Evolutionary conservation across 192 early-diverging fungal genomes (phyloP), one percentile per base, ranked within the genome.

Genomic region (Endogone sp.): DNA sequence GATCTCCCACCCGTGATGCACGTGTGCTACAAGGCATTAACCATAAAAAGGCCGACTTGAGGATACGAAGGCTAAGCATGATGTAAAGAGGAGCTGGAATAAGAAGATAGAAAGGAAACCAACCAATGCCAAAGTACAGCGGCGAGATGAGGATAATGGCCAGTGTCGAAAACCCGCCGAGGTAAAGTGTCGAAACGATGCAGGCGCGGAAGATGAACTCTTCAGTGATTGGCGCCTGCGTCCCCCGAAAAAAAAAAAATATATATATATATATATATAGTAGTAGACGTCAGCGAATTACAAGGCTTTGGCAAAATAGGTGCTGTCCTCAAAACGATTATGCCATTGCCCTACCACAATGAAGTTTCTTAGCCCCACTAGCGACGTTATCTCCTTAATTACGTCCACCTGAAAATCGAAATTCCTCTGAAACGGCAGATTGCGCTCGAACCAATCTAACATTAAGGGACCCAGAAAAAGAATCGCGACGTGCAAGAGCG

Each of bases 101-200:
- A 56, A 28, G 3, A 37, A 30, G 9, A 25, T 23, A n/a, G 11
- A 70, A 72, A 56, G 23, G 49, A 23, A 22, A 62, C 75, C 63
- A 73, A 92, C 90, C 90, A 55, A 92, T 65, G 29, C 91, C 93
- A 82, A 94, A 94, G 54, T 86, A 81, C 9, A 93, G 56, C 8
- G 93, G 91, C 0, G 85, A 70, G 0, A 73, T 57, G 74, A 88
- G 86, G 6, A 93, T 79, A 31, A 82, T 77, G 26, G 64, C 58
- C 3, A 23, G 60, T 1, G 32, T 26, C 0, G 81, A 74, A 63
- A 77, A 72, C 2, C 79, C 80, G 9, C 84, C 76, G 9, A 65
- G 74, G 37, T 76, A 56, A 10, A 84, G 60, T 0, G 89, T 63
- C 8, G 86, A 73, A 2, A 93, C 67, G 77, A 92, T 88, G 64